These are phyloP conservation scores for Talaromyces liani DNA, from an alignment of 495 filamentous ascomycete genomes.

Conservation along the genomic window DNA sequence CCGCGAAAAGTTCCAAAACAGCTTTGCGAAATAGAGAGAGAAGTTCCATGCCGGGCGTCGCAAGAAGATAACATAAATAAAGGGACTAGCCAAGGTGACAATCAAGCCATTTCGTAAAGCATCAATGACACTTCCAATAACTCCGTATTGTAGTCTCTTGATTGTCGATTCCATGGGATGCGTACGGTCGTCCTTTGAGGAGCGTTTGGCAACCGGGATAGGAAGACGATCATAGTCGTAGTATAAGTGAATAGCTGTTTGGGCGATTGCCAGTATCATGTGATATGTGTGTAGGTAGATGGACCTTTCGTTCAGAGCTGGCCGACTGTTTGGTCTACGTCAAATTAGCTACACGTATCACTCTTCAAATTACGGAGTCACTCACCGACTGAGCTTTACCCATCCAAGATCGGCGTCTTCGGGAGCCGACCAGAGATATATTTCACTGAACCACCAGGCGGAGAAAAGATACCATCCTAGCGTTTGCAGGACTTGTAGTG, in stretches of 20 bases:
- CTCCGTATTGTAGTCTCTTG: constrained; percentile 22
- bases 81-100: constrained; percentile 34
- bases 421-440: constrained; percentile 74
- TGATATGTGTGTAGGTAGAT: constrained; percentile 73
- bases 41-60: constrained; percentile 57
- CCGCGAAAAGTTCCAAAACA: constrained; percentile 66
- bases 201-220: constrained; percentile 40
- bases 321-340: constrained; percentile 54
- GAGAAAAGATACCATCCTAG: constrained; percentile 67
- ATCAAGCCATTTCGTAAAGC: constrained; percentile 34
- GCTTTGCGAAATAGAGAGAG: constrained; percentile 58
- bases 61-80: constrained; percentile 60
- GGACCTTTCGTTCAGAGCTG: constrained; percentile 78
- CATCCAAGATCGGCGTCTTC: constrained; percentile 57
- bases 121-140: constrained; percentile 18
- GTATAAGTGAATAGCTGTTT: constrained; percentile 62
- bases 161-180: constrained; percentile 26
- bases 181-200: constrained; percentile 26
- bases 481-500: constrained; percentile 56
- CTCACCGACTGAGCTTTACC: constrained; percentile 59
- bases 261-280: constrained; percentile 56
- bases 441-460: constrained; percentile 70
- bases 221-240: constrained; percentile 66
- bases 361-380: constrained; percentile 5
- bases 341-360: background rate